A percentile compares a stretch with the other conserved stretches of the same genome.
Evolutionary conservation across 257 asterid genomes (phyloP).

Genomic region (Craterostigma plantagineum): DNA sequence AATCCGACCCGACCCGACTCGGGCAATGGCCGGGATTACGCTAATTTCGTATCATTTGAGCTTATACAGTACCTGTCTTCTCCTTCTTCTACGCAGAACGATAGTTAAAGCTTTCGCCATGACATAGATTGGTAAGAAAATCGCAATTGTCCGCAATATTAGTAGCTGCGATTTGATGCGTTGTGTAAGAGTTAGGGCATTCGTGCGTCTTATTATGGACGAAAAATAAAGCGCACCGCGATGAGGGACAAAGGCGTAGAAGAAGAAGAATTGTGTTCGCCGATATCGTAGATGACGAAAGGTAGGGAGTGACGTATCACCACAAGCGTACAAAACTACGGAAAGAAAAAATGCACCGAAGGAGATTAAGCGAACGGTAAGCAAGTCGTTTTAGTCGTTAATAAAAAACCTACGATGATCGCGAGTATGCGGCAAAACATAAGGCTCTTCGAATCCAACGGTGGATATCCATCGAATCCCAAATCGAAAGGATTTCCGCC

Average conservation of each 20-base stretch:
- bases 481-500: constrained; percentile 21
- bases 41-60: not conserved
- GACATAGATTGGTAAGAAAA: constrained; percentile 38
- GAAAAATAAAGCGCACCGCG: constrained; percentile 26
- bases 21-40: not conserved
- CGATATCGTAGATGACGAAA: constrained; percentile 24
- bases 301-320: constrained; percentile 49
- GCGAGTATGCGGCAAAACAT: constrained; percentile 57
- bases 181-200: not conserved
- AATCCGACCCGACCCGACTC: not conserved
- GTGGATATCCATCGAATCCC: constrained; percentile 21
- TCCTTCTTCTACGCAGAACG: constrained; percentile 25
- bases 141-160: constrained; percentile 30
- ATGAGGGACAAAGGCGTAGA: not conserved
- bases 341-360: constrained; percentile 2
- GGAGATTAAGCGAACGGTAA: too few relatives aligned
- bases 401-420: constrained; percentile 30
- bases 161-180: constrained; percentile 25
- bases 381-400: too few relatives aligned
- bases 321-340: constrained; percentile 53
- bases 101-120: constrained; percentile 33
- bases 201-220: not conserved
- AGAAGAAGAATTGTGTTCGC: constrained; percentile 30
- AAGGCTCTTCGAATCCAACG: constrained; percentile 33
- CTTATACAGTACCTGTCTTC: constrained; percentile 23